Evolutionary conservation across 345 rosid genomes (phyloP), one percentile per base, ranked within the genome.

Genomic region (Aegle marmelos): DNA sequence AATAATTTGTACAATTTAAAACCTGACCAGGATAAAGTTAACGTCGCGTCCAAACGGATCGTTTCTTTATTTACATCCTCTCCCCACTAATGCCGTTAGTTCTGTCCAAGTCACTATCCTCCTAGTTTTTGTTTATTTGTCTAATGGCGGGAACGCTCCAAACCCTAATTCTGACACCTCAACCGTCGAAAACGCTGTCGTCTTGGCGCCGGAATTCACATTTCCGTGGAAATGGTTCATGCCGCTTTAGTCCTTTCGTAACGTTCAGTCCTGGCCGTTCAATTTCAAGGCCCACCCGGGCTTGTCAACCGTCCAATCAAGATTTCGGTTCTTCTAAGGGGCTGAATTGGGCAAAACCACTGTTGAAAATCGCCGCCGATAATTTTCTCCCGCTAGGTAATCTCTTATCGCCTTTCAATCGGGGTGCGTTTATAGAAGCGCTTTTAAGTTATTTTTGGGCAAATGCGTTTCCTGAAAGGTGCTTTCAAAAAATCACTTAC

Each of bases 311-410:
- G 7, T 70, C 88, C 45, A 81, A 83, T 31, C 89, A 88, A 90
- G 94, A 5, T 72, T 72, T 88, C 13, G 68, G 78, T 74, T 76
- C 83, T 17, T 34, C 69, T 4, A 72, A 77, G 37, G 81, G 57
- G 34, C 82, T 73, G 8, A 74, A 56, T 71, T 93, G 86, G 85
- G 83, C 84, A 4, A 90, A 92, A 27, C 80, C 90, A 24, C n/a
- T 93, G 19, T 61, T 82, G 72, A 84, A 36, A 70, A 84, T 91
- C 75, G 89, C 86, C 11, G 80, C 86, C 7, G 58, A 86, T 73
- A 94, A 94, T 85, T 94, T 94, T 81, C 93, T 94, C 79, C 97
- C 98, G 2, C 73, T 94, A 48, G 97, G 98, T 94, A 80, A 76
- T 19, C 13, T 74, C 31, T 56, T 53, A 13, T 72, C 27, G 57